A percentile compares a stretch with the other conserved stretches of the same genome.
These are phyloP conservation scores for Mucor saturninus DNA, from an alignment of 371 early-diverging fungal genomes.

Conservation along the genomic window DNA sequence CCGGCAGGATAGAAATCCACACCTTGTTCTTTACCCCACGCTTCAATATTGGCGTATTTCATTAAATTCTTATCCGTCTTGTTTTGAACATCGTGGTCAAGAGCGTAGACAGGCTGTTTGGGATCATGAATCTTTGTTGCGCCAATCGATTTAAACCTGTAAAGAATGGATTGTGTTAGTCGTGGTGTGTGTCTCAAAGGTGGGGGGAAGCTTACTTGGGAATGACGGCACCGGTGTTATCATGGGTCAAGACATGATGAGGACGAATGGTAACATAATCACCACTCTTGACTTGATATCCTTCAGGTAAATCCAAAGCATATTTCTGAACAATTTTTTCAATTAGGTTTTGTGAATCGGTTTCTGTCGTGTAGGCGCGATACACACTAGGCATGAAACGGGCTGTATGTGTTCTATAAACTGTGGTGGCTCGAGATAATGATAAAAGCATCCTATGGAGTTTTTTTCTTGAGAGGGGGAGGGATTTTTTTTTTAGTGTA, in stretches of 20 bases:
- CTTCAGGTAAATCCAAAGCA: conserved; percentile 73
- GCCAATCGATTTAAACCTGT: conserved; percentile 88
- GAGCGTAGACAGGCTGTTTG: conserved; percentile 90
- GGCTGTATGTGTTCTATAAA: conserved; percentile 9
- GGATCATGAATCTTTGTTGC: conserved; percentile 80
- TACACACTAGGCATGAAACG: conserved; percentile 13
- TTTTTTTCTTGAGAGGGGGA: conserved; percentile 15
- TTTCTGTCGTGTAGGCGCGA: conserved; percentile 32
- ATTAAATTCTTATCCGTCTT: conserved; percentile 81
- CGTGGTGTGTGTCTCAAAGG: too few relatives aligned
- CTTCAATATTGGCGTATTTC: conserved; percentile 87
- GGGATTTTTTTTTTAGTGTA: neutral
- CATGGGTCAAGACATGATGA: conserved; percentile 92
- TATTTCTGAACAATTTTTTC: conserved; percentile 94
- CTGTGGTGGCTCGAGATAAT: conserved; percentile 12
- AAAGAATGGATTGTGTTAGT: neutral
- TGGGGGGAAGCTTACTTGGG: conserved; percentile 66
- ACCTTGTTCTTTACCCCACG: conserved; percentile 82
- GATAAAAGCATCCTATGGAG: conserved; percentile 21
- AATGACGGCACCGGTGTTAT: conserved; percentile 95
- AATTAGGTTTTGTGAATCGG: conserved; percentile 78
- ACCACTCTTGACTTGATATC: conserved; percentile 77
- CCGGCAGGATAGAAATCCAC: conserved; percentile 95
- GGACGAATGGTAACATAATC: conserved; percentile 94
- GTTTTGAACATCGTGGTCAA: conserved; percentile 98